These are phyloP conservation scores for Hymenoscyphus infarciens DNA, from an alignment of 2,329 filamentous ascomycete species.

Conservation along the genomic window DNA sequence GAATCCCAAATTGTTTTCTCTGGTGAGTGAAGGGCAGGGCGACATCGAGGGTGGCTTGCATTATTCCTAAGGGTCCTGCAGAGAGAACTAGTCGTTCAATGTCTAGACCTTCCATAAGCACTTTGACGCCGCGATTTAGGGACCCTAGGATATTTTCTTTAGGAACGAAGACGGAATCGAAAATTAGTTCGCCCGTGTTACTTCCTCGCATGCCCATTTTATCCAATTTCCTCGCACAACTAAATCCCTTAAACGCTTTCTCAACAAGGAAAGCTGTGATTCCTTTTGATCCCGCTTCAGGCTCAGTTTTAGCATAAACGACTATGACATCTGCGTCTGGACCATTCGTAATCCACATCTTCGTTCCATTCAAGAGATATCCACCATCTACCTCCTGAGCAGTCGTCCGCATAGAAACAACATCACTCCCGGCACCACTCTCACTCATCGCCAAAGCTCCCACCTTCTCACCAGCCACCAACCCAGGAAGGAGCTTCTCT, in stretches of 20 bases:
- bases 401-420: slow-evolving; percentile 90
- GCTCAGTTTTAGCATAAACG: slow-evolving; percentile 94
- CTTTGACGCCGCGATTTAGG: slow-evolving; percentile 77
- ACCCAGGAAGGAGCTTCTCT: slow-evolving; percentile 69
- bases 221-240: slow-evolving; percentile 85
- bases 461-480: slow-evolving; percentile 76
- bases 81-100: slow-evolving; percentile 89
- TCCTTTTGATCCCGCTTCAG: slow-evolving; percentile 75
- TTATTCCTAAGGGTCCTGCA: slow-evolving; percentile 86
- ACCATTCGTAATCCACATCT: slow-evolving; percentile 99
- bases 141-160: slow-evolving; percentile 74
- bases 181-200: slow-evolving; percentile 91
- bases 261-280: slow-evolving; percentile 95
- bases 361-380: slow-evolving; percentile 67
- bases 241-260: slow-evolving; percentile 67
- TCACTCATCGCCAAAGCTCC: slow-evolving; percentile 95
- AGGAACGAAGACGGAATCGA: slow-evolving; percentile 88
- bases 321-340: slow-evolving; percentile 90
- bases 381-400: slow-evolving; percentile 80
- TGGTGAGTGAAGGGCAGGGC: slow-evolving; percentile 85
- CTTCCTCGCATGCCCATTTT: slow-evolving; percentile 98
- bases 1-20: slow-evolving; percentile 80
- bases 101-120: slow-evolving; percentile 95
- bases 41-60: slow-evolving; percentile 87
- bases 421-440: slow-evolving; percentile 84